phyloP scores from a whole-genome alignment of 129 eudicot genomes.

The Silybum marianum region DNA sequence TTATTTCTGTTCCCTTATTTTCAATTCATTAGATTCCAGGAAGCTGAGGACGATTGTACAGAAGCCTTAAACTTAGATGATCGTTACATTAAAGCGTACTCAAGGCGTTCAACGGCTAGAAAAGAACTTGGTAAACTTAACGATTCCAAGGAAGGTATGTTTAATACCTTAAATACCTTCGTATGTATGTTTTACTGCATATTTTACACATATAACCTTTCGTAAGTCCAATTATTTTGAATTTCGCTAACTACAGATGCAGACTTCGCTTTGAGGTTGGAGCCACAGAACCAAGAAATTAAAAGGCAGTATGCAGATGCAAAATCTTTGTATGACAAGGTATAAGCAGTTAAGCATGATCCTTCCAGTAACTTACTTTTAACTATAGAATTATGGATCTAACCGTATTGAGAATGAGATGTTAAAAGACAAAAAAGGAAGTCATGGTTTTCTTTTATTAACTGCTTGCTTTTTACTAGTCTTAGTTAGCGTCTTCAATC shows the following conservation, averaged over 20 bases:
- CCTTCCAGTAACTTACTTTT: no score
- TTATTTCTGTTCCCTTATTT: conserved; percentile 28
- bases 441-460: not conserved
- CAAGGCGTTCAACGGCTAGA: conserved; percentile 95
- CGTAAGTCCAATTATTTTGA: not conserved
- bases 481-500: not conserved
- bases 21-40: conserved; percentile 68
- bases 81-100: conserved; percentile 94
- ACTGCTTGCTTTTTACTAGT: not conserved
- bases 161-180: conserved; percentile 7
- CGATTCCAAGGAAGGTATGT: conserved; percentile 80
- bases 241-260: conserved; percentile 55
- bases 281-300: conserved; percentile 90
- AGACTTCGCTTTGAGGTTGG: conserved; percentile 89
- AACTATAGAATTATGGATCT: not conserved
- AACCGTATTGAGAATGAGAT: not conserved
- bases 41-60: conserved; percentile 91
- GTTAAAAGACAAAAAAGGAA: not conserved
- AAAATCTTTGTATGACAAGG: conserved; percentile 83
- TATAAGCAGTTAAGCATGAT: no score
- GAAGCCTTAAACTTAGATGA: conserved; percentile 96
- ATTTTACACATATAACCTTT: conserved; percentile 1
- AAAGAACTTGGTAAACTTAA: conserved; percentile 90
- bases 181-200: not conserved
- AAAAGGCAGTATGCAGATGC: conserved; percentile 79